Evolutionary conservation across 1,139 yeast genomes (phyloP), one percentile per base, ranked within the genome.

Genomic region (Nadsonia commutata): DNA sequence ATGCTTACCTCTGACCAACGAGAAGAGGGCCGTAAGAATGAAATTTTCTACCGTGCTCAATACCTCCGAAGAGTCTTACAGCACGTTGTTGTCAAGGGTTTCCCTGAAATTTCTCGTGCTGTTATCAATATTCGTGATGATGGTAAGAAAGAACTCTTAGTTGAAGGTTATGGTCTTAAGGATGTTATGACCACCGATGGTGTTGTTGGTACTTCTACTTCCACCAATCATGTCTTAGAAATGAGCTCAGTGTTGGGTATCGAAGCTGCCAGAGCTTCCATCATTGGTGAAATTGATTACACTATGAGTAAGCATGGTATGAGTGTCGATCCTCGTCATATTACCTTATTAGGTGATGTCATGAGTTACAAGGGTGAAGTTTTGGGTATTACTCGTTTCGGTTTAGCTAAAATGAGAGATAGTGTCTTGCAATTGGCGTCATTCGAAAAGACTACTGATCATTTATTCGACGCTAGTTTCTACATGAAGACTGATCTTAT

Each of bases 301-400:
- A 93, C 98, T 45, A 93, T 93, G 99, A 80, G 94, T 63, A 85
- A 86, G 63, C 98, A 93, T 70, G 98, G 98, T 64, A 93, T 93
- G 98, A 84, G 94, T 62, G 97, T 93, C 46, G 99, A 93, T 70
- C 98, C 98, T 50, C 94, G 99, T 70, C 99, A 93, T 65, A 86
- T 93, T 60, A 98, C 90, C 66, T 68, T 93, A 43, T 68, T 93
- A 50, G 98, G 98, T 50, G 99, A 93, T 62, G 98, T 93, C 46
- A 93, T 93, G 99, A 85, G 97, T 0, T 93, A 85, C 63, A 93
- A 90, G 66, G 99, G 99, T 48, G 98, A 93, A 60, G 95, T 93
- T 6, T 71, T 93, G 55, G 98, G 99, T 63, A 93, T 93, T 58
- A 93, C 99, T 2, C 75, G 99, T 65, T 93, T 93, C 57, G 99